phyloP scores from a whole-genome alignment of 2,329 filamentous ascomycete genomes.

The Reticulascus tulasneorum region DNA sequence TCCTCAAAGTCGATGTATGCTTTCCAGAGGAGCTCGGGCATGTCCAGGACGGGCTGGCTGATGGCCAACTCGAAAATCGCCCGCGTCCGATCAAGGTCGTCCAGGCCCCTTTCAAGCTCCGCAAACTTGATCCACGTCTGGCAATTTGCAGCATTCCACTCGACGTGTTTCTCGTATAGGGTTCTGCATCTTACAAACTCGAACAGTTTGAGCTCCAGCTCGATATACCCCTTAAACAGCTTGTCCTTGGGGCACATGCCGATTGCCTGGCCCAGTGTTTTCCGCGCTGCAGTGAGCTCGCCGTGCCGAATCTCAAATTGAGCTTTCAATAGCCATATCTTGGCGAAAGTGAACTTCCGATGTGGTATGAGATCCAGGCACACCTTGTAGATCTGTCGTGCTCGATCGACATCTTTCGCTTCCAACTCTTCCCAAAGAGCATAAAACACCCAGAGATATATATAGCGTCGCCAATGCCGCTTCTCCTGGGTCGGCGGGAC shows the following conservation, averaged over 20 bases:
- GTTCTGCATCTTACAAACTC: constrained; percentile 90
- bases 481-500: constrained; percentile 95
- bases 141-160: constrained; percentile 86
- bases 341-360: constrained; percentile 96
- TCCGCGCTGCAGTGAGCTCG: constrained; percentile 74
- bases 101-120: constrained; percentile 84
- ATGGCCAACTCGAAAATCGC: constrained; percentile 92
- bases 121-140: constrained; percentile 97
- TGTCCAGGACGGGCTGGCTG: constrained; percentile 77
- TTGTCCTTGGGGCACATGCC: constrained; percentile 96
- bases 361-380: constrained; percentile 87
- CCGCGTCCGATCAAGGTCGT: constrained; percentile 81
- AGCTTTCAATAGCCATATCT: constrained; percentile 90
- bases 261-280: constrained; percentile 83
- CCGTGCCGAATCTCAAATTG: constrained; percentile 90
- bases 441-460: constrained; percentile 98
- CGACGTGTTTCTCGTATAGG: constrained; percentile 89
- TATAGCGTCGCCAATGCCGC: constrained; percentile 93
- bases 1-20: constrained; percentile 98
- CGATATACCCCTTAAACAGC: constrained; percentile 89
- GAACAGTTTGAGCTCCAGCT: constrained; percentile 87
- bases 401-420: constrained; percentile 71
- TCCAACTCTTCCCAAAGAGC: constrained; percentile 92
- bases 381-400: constrained; percentile 85
- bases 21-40: constrained; percentile 98